These are phyloP conservation scores for Termitomyces bulborhizus DNA, from an alignment of 768 basidiomycete genomes.

Conservation along the genomic window DNA sequence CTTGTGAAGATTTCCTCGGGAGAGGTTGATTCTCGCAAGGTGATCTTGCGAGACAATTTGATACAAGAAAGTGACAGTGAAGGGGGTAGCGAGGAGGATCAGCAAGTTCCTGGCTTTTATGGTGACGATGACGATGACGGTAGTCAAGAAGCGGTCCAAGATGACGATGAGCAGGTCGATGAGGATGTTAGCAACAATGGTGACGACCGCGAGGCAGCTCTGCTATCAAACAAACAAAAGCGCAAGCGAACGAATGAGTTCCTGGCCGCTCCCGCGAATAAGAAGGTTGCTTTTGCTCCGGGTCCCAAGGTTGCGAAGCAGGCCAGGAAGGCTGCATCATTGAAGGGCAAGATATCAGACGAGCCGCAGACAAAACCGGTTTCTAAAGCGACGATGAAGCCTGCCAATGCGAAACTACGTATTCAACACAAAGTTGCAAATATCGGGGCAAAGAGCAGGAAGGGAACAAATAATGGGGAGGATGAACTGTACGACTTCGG, in stretches of 20 bases:
- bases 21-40: slow-evolving; percentile 31
- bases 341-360: slow-evolving; percentile 5
- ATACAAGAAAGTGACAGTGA: slow-evolving; percentile 4
- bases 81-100: slow-evolving; percentile 18
- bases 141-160: slow-evolving; percentile 29
- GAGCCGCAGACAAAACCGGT: slow-evolving; percentile 11
- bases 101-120: slow-evolving; percentile 32
- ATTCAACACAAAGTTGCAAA: slow-evolving; percentile 25
- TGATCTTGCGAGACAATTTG: slow-evolving; percentile 35
- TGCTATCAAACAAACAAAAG: slow-evolving; percentile 35
- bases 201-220: slow-evolving; percentile 32
- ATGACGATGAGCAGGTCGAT: slow-evolving; percentile 30
- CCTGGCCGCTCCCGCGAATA: slow-evolving; percentile 27
- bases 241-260: slow-evolving; percentile 33
- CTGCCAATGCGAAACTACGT: slow-evolving; percentile 13
- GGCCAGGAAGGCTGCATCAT: slow-evolving; percentile 11
- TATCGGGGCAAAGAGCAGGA: slow-evolving; percentile 17
- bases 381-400: slow-evolving; percentile 14
- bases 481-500: slow-evolving; percentile 48
- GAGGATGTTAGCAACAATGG: slow-evolving; percentile 29
- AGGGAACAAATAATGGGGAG: slow-evolving; percentile 16
- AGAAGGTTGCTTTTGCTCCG: slow-evolving; percentile 50
- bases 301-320: slow-evolving; percentile 19
- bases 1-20: slow-evolving; percentile 46
- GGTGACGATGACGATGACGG: slow-evolving; percentile 28